These are phyloP conservation scores for Zea mays DNA, from an alignment of 176 grass and related monocot species.

Conservation along the genomic window Zm-B73-REFERENCE-NAM-5.0 NC_050097.1:177804001-177804500, in stretches of 20 bases:
- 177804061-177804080: constrained; percentile 45
- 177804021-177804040: neutral
- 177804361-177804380: constrained; percentile 53
- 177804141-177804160: constrained; percentile 28
- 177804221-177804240: constrained; percentile 70
- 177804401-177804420: constrained; percentile 48
- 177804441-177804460: constrained; percentile 43
- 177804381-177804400: constrained; percentile 41
- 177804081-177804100: constrained; percentile 45
- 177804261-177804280: neutral
- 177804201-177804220: constrained; percentile 45
- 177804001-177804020: neutral
- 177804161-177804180: constrained; percentile 19
- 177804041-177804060: constrained; percentile 40
- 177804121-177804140: constrained; percentile 60
- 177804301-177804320: neutral
- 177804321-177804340: constrained; percentile 1
- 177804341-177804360: constrained; percentile 53
- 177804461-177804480: constrained; percentile 16
- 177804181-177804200: constrained; percentile 57
- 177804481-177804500: constrained; percentile 24
- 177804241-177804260: constrained; percentile 43
- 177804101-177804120: constrained; percentile 53
- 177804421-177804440: constrained; percentile 42
- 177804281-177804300: neutral